Base-by-base conservation (phyloP, 2,329 filamentous ascomycete genomes). In the Claviceps humidiphila region DNA sequence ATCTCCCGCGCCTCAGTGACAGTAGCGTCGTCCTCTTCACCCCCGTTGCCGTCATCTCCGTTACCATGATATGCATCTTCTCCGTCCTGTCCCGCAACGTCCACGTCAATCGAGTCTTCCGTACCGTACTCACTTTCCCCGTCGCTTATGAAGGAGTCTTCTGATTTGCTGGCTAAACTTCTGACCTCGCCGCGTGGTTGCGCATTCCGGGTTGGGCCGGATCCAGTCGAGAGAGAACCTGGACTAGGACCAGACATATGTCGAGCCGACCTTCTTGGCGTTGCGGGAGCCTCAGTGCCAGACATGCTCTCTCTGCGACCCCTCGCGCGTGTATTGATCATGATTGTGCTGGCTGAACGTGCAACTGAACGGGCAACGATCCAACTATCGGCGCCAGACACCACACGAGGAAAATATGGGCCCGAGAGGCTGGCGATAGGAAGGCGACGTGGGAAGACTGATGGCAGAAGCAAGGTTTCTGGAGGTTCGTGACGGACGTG, bases 151-250 rank as follows among this genome's bases (percentile, higher is more conserved):
- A 2, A 1, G 5, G 17, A 20, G 6, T 8, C 48, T 16, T 49
- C 47, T 16, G 49, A 14, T 16, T 52, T 24, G 47, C 52, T 56
- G 4, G 44, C 43, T 16, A 53, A 14, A 14, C 56, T 56, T 3
- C 4, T n/a, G 26, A 42, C 40, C 20, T 37, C 37, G 39, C 11
- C 22, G 42, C 41, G 2, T 37, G 24, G 47, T 6, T 50, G 52
- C 22, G 55, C 55, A 16, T 51, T 45, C 5, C 53, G 53, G 9
- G 40, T 20, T 16, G 53, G 37, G 20, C 43, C 7, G 17, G 43
- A 47, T 20, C 50, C 47, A 3, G 16, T 16, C 4, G 45, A 37
- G 24, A 52, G 46, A 14, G 50, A 50, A 9, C 50, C 37, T 26
- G 20, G 22, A 13, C 2, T 37, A 16, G 11, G 22, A 24, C 13